These are phyloP conservation scores for Leucocoprinus birnbaumii DNA, from an alignment of 768 basidiomycete species.

Conservation along the genomic window DNA sequence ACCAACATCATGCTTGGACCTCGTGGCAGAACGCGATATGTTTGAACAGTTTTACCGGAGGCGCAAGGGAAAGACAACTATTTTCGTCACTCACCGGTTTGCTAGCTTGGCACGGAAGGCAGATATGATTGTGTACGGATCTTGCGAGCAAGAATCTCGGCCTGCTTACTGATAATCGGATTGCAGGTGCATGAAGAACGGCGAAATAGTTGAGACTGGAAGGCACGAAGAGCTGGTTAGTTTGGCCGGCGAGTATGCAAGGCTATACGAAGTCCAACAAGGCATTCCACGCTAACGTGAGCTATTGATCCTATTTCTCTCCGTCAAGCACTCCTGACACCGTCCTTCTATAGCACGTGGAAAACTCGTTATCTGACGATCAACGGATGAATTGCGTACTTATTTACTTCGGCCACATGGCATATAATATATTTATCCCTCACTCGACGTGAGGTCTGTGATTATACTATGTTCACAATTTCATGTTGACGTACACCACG, in stretches of 20 bases:
- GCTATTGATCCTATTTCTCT: neutral
- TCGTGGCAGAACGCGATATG: slow-evolving; percentile 43
- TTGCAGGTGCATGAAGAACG: slow-evolving; percentile 36
- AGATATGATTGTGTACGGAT: slow-evolving; percentile 47
- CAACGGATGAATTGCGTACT: too few species aligned
- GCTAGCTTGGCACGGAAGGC: slow-evolving; percentile 38
- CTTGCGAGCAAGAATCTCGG: slow-evolving; percentile 1
- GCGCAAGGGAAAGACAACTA: slow-evolving; percentile 37
- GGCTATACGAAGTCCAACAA: slow-evolving; percentile 29
- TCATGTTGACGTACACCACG: neutral
- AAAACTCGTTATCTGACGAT: too few species aligned
- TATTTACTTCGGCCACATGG: too few species aligned
- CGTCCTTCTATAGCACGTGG: neutral
- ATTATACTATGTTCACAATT: slow-evolving; percentile 1
- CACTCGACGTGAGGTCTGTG: neutral
- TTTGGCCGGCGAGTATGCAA: slow-evolving; percentile 26
- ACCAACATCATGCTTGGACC: slow-evolving; percentile 46
- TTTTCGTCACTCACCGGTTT: slow-evolving; percentile 49
- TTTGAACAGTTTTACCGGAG: slow-evolving; percentile 30
- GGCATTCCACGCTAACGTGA: neutral
- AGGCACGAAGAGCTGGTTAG: slow-evolving; percentile 30
- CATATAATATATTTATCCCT: neutral
- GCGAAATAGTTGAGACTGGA: slow-evolving; percentile 29
- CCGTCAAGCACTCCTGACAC: neutral
- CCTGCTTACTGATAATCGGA: neutral